phyloP scores from a whole-genome alignment of 495 filamentous ascomycete genomes.

The Echria macrotheca region DNA sequence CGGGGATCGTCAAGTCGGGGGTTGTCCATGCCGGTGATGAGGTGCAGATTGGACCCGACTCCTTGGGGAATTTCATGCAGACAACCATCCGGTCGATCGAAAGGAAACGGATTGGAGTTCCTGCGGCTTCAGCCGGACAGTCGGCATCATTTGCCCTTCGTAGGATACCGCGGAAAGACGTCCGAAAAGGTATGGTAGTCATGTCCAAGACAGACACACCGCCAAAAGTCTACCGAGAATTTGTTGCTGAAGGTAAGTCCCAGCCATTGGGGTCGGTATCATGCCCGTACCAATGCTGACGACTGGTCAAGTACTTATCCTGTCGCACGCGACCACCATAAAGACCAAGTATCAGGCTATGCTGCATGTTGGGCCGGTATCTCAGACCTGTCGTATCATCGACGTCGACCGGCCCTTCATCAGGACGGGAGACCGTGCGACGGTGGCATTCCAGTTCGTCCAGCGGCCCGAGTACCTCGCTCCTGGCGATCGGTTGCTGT shows the following conservation, averaged over 20 bases:
- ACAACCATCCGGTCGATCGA: constrained; percentile 92
- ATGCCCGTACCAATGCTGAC: background rate
- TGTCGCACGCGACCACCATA: constrained; percentile 97
- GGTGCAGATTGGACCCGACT: constrained; percentile 87
- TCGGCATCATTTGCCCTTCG: constrained; percentile 88
- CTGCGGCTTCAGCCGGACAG: constrained; percentile 85
- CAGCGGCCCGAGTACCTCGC: constrained; percentile 93
- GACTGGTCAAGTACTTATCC: constrained; percentile 65
- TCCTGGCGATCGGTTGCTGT: constrained; percentile 82
- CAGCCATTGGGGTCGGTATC: background rate
- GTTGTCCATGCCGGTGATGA: constrained; percentile 88
- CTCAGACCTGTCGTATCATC: constrained; percentile 94
- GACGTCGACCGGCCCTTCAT: constrained; percentile 97
- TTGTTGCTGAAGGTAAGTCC: constrained; percentile 74
- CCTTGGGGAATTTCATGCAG: constrained; percentile 82
- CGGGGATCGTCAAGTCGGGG: constrained; percentile 82
- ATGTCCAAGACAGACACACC: constrained; percentile 70
- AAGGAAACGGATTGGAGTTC: constrained; percentile 86
- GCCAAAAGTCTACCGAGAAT: constrained; percentile 84
- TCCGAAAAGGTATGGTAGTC: constrained; percentile 98
- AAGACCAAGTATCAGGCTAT: constrained; percentile 97
- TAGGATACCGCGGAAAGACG: constrained; percentile 81
- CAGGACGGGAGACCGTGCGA: constrained; percentile 84
- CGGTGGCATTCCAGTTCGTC: constrained; percentile 89
- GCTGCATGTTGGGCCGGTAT: constrained; percentile 93